Percentiles rank a stretch among this genome's conserved stretches.
Conservation (phyloP, 176 grass and related monocot genomes). For the Oryza australiensis region DNA sequence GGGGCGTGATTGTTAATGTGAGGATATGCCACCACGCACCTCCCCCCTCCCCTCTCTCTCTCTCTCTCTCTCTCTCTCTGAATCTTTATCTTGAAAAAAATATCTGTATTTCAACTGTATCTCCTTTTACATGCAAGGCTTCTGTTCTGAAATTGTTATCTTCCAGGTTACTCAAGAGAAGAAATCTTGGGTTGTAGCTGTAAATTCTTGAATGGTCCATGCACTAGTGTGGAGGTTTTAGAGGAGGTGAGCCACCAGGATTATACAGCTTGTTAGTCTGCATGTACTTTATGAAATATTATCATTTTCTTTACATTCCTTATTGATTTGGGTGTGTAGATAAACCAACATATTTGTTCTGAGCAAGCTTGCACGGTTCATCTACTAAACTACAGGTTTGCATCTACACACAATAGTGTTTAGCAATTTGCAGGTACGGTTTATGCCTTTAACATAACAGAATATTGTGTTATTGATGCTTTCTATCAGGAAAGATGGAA, state of each 20-base stretch:
- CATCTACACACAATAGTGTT: not conserved
- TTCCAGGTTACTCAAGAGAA: constrained; percentile 80
- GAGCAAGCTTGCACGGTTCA: constrained; percentile 69
- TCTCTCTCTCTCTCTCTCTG: not conserved
- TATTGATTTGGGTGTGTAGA: constrained; percentile 49
- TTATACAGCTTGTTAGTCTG: constrained; percentile 20
- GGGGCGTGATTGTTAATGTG: not conserved
- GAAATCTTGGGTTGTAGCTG: constrained; percentile 80
- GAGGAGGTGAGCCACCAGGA: constrained; percentile 57
- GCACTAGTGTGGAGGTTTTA: constrained; percentile 65
- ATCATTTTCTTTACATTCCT: constrained; percentile 2
- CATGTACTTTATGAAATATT: constrained; percentile 9
- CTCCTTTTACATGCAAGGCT: not conserved
- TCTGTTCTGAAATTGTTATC: constrained; percentile 9
- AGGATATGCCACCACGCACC: not conserved
- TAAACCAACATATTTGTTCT: constrained; percentile 67
- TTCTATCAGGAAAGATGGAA: constrained; percentile 85
- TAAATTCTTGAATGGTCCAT: constrained; percentile 77
- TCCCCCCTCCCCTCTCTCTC: too few relatives aligned
- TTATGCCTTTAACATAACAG: constrained; percentile 17
- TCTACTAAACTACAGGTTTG: constrained; percentile 79
- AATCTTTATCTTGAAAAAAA: not conserved
- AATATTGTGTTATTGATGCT: constrained; percentile 19
- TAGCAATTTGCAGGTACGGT: constrained; percentile 8
- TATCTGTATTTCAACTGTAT: not conserved